Evolutionary conservation across 2,329 filamentous ascomycete species (phyloP).

Genomic region (Basipetospora chlamydospora): DNA sequence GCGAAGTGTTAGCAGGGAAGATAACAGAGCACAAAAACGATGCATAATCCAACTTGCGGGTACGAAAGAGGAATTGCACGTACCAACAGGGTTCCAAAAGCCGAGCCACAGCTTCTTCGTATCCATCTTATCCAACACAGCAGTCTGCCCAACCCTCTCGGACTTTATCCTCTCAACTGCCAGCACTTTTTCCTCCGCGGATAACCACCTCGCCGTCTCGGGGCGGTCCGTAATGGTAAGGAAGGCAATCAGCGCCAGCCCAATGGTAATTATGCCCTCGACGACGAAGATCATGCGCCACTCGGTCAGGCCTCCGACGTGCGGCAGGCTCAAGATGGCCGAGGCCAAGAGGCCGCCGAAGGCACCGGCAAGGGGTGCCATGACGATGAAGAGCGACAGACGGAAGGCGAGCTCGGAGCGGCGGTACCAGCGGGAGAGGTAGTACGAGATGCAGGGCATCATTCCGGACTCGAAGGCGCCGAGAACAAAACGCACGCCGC

Average conservation of each 20-base stretch:
- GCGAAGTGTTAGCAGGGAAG: too few species aligned
- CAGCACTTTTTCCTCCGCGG: constrained; percentile 45
- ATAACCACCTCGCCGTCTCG: constrained; percentile 50
- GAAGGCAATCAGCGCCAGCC: constrained; percentile 40
- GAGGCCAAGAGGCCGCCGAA: constrained; percentile 51
- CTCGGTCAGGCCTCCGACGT: constrained; percentile 36
- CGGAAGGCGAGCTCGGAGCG: constrained; percentile 37
- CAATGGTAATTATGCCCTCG: constrained; percentile 47
- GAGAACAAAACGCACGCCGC: constrained; percentile 44
- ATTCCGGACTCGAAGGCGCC: constrained; percentile 51
- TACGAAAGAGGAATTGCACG: too few species aligned
- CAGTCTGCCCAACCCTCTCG: constrained; percentile 42
- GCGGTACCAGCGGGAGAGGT: constrained; percentile 47
- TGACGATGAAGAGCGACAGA: constrained; percentile 49
- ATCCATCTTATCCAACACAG: constrained; percentile 46
- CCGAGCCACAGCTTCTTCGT: constrained; percentile 44
- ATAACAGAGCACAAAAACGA: too few species aligned
- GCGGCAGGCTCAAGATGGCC: constrained; percentile 43
- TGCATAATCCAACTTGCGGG: too few species aligned
- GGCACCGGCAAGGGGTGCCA: constrained; percentile 49
- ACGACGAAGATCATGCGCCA: constrained; percentile 63
- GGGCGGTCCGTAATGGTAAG: constrained; percentile 52
- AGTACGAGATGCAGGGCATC: constrained; percentile 52
- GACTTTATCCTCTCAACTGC: constrained; percentile 44
- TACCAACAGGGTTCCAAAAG: constrained; percentile 49